Evolutionary conservation across 2,329 filamentous ascomycete species (phyloP).

Genomic region (Tolypocladium ophioglossoides): DNA sequence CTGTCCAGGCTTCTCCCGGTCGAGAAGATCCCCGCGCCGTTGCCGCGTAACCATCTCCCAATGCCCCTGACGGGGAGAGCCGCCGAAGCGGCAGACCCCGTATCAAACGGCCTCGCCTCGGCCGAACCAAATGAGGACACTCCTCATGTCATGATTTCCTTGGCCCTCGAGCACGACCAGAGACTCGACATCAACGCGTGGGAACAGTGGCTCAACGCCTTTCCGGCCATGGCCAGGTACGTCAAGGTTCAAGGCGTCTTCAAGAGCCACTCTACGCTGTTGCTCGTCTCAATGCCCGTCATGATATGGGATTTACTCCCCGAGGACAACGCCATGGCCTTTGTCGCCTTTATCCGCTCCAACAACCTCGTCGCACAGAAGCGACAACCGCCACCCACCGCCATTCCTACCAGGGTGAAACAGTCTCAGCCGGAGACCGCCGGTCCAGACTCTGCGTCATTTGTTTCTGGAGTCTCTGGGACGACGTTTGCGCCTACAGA

Average conservation of each 20-base stretch:
- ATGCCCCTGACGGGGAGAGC: conserved; percentile 14
- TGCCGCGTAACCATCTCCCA: conserved; percentile 10
- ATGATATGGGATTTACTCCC: conserved; percentile 50
- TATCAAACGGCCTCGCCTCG: conserved; percentile 16
- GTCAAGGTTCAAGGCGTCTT: conserved; percentile 52
- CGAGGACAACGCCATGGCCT: conserved; percentile 45
- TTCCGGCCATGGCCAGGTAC: conserved; percentile 47
- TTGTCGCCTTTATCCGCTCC: conserved; percentile 48
- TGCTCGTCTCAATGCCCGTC: conserved; percentile 47
- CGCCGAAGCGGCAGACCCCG: conserved; percentile 10
- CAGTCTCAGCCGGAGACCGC: conserved; percentile 10
- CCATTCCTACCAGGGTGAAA: conserved; percentile 12
- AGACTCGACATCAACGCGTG: conserved; percentile 46
- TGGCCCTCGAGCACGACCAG: conserved; percentile 48
- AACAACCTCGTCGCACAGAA: conserved; percentile 37
- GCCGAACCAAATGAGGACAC: conserved; percentile 42
- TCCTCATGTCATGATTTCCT: conserved; percentile 50
- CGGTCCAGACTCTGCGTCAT: conserved; percentile 15
- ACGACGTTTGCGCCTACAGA: conserved; percentile 22
- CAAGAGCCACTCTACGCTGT: conserved; percentile 48
- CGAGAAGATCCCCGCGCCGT: conserved; percentile 13
- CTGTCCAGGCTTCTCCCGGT: conserved; percentile 26
- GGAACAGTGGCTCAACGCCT: conserved; percentile 45
- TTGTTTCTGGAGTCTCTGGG: conserved; percentile 20
- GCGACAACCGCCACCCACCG: conserved; percentile 9